Evolutionary conservation across 306 rosid genomes (phyloP).

Genomic region (Boehmeria nivea): DNA sequence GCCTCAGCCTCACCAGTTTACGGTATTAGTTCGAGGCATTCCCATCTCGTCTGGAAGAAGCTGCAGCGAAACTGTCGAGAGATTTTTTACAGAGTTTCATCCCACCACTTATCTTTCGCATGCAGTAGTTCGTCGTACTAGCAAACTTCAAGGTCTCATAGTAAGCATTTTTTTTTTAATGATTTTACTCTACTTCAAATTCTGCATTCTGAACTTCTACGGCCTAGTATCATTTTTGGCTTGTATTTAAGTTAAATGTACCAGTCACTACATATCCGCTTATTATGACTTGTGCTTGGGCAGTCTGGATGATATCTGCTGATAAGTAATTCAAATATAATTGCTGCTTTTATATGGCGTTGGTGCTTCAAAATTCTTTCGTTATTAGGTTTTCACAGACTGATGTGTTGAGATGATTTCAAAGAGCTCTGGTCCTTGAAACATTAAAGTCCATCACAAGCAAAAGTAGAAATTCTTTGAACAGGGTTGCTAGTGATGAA

Average conservation of each 20-base stretch:
- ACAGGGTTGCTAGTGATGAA: neutral
- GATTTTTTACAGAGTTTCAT: constrained; percentile 62
- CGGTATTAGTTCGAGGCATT: constrained; percentile 59
- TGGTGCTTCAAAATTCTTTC: no score
- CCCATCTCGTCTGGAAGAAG: constrained; percentile 64
- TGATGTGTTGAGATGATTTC: neutral
- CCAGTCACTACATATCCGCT: neutral
- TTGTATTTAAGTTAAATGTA: neutral
- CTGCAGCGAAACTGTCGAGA: constrained; percentile 55
- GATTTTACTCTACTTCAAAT: no score
- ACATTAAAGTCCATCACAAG: constrained; percentile 7
- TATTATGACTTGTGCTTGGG: neutral
- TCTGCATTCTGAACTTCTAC: neutral
- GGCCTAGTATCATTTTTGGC: neutral
- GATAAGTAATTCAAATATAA: neutral
- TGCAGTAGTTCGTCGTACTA: constrained; percentile 45
- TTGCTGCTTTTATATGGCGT: no score
- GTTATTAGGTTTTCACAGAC: no score
- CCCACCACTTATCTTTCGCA: constrained; percentile 75
- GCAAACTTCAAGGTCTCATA: constrained; percentile 54
- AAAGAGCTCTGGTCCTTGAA: neutral
- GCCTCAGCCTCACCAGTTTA: constrained; percentile 58
- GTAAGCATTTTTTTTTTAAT: constrained; percentile 38
- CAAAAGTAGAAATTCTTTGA: neutral
- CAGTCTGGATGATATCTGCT: neutral